Percentiles rank a stretch among this genome's conserved stretches.
These are phyloP conservation scores for Paxillus ammoniavirescens DNA, from an alignment of 768 basidiomycete genomes.

Conservation along the genomic window DNA sequence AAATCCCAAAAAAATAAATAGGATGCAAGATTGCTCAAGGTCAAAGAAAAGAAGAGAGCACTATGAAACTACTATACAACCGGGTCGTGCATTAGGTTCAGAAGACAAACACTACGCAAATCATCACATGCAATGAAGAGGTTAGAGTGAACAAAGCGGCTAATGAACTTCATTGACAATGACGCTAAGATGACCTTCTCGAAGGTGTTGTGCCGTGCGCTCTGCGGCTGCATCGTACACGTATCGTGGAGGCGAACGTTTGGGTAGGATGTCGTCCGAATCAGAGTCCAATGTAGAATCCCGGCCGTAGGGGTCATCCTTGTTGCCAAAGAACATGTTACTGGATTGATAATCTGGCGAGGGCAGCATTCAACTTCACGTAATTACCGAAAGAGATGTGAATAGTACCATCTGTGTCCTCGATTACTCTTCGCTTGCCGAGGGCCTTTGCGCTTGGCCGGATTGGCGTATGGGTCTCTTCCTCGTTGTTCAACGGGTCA, in stretches of 20 bases:
- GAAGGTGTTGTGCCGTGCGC: constrained; percentile 59
- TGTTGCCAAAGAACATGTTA: constrained; percentile 51
- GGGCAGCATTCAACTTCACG: background rate
- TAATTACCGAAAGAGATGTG: background rate
- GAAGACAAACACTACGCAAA: constrained; percentile 10
- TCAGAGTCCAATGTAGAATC: constrained; percentile 45
- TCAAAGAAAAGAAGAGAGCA: background rate
- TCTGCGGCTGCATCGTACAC: constrained; percentile 95
- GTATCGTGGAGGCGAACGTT: constrained; percentile 58
- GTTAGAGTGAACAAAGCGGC: constrained; percentile 4
- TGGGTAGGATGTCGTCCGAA: constrained; percentile 42
- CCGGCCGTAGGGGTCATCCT: constrained; percentile 33
- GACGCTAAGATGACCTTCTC: constrained; percentile 33
- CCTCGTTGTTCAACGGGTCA: constrained; percentile 24
- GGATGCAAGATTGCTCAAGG: constrained; percentile 9
- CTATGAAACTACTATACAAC: constrained; percentile 27
- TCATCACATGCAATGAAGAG: constrained; percentile 1
- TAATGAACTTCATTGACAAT: constrained; percentile 50
- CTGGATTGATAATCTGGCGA: constrained; percentile 48
- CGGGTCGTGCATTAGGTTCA: constrained; percentile 16
- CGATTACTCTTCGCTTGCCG: constrained; percentile 73
- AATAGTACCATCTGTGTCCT: constrained; percentile 46
- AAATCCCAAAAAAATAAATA: constrained; percentile 20
- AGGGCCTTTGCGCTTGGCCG: constrained; percentile 85
- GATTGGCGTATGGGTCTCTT: constrained; percentile 36